phyloP scores from a whole-genome alignment of 345 rosid genomes.

The Nephelium lappaceum region DNA sequence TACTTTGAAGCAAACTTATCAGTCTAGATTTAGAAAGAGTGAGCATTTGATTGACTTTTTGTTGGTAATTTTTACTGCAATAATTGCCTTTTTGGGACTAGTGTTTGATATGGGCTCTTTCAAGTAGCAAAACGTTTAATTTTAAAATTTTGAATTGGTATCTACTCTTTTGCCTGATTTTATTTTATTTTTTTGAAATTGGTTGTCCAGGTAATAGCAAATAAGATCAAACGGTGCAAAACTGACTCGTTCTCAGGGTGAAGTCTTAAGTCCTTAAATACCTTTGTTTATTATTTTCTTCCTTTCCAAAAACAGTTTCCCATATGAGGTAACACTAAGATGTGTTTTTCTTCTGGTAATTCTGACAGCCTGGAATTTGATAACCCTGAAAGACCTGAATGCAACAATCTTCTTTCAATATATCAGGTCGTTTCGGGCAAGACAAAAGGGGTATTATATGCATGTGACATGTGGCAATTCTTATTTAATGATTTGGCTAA shows the following conservation, averaged over 20 bases:
- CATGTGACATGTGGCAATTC: not conserved
- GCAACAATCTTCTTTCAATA: slow-evolving; percentile 86
- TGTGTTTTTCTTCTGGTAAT: slow-evolving; percentile 22
- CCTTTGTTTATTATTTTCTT: not conserved
- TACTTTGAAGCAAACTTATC: not conserved
- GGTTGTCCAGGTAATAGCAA: slow-evolving; percentile 62
- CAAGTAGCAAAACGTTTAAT: not conserved
- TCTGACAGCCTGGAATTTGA: slow-evolving; percentile 77
- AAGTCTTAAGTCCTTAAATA: slow-evolving; percentile 18
- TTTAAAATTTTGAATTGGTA: not conserved
- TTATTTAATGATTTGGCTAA: slow-evolving; percentile 11
- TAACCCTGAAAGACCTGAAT: slow-evolving; percentile 92
- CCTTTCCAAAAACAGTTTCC: not conserved
- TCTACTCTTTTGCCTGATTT: not conserved
- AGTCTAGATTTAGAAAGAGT: not conserved
- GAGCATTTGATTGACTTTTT: not conserved
- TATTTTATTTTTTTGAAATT: not conserved
- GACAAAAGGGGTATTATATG: slow-evolving; percentile 66
- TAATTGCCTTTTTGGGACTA: not conserved
- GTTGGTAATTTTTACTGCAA: not conserved
- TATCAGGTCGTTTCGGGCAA: slow-evolving; percentile 84
- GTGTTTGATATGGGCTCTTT: not conserved
- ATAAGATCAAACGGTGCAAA: slow-evolving; percentile 94
- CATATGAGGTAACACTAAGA: not conserved
- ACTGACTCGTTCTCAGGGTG: slow-evolving; percentile 80